These are phyloP conservation scores for Naganishia albida DNA, from an alignment of 1,284 basidiomycete genomes.

Conservation along the genomic window DNA sequence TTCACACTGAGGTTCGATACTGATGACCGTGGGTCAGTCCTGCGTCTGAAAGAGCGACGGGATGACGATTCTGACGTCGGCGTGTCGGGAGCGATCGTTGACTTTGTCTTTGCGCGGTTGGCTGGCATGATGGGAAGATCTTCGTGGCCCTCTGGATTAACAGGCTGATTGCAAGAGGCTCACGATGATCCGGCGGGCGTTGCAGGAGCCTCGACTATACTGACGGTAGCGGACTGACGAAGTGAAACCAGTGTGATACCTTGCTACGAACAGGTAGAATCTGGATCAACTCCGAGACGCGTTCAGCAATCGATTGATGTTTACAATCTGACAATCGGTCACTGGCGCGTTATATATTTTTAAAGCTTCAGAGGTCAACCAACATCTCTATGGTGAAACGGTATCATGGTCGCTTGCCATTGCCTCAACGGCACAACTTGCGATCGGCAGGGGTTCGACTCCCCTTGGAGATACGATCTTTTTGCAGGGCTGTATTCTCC, in stretches of 20 bases:
- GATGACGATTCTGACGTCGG: constrained; percentile 20
- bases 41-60: constrained; percentile 9
- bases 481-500: background rate
- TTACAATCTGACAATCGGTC: background rate
- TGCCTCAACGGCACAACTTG: constrained; percentile 16
- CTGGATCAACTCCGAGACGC: constrained; percentile 1
- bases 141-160: background rate
- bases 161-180: background rate
- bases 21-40: constrained; percentile 2
- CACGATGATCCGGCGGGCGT: background rate
- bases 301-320: background rate
- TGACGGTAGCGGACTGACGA: too few species aligned
- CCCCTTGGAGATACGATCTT: constrained; percentile 18
- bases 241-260: too few species aligned
- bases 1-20: constrained; percentile 7
- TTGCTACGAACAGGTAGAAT: background rate
- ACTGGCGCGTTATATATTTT: background rate
- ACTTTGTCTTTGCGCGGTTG: constrained; percentile 10
- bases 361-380: background rate
- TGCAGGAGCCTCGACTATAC: background rate
- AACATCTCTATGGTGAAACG: constrained; percentile 28
- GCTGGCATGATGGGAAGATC: constrained; percentile 4
- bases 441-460: constrained; percentile 24
- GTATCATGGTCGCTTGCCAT: constrained; percentile 29
- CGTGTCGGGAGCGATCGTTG: background rate